A percentile compares a stretch with the other conserved stretches of the same genome.
These are phyloP conservation scores for Colletotrichum somersetense DNA, from an alignment of 2,329 filamentous ascomycete species.

Conservation along the genomic window DNA sequence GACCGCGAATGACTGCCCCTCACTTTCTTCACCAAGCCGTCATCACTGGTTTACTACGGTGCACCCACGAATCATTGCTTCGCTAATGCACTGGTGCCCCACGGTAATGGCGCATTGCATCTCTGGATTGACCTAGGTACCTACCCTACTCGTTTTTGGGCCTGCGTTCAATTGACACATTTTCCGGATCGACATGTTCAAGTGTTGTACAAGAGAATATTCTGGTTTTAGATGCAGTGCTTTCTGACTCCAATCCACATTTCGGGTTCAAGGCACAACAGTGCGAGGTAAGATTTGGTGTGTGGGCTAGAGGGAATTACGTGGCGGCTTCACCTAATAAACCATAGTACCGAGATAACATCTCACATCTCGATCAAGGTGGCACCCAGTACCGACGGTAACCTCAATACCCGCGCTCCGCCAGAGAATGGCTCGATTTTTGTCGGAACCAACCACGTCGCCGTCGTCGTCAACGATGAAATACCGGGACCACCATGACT, in stretches of 20 bases:
- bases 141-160: slow-evolving; percentile 12
- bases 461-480: slow-evolving; percentile 19
- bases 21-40: slow-evolving; percentile 16
- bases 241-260: background rate
- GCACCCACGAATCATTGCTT: slow-evolving; percentile 16
- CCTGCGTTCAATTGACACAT: slow-evolving; percentile 28
- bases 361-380: slow-evolving; percentile 1
- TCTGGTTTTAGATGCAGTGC: background rate
- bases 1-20: slow-evolving; percentile 10
- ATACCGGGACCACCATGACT: slow-evolving; percentile 36
- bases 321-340: slow-evolving; percentile 5
- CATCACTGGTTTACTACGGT: slow-evolving; percentile 16
- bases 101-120: slow-evolving; percentile 38
- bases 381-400: slow-evolving; percentile 12
- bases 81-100: slow-evolving; percentile 9
- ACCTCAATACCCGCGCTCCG: slow-evolving; percentile 7
- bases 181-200: slow-evolving; percentile 24
- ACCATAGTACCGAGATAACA: background rate
- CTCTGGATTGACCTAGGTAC: slow-evolving; percentile 7
- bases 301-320: background rate
- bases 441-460: slow-evolving; percentile 4
- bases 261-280: background rate
- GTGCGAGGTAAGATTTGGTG: background rate
- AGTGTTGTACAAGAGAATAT: background rate
- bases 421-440: background rate